Evolutionary conservation across 1,284 basidiomycete genomes (phyloP), one percentile per base, ranked within the genome.

Genomic region (Ceratobasidium sp.): DNA sequence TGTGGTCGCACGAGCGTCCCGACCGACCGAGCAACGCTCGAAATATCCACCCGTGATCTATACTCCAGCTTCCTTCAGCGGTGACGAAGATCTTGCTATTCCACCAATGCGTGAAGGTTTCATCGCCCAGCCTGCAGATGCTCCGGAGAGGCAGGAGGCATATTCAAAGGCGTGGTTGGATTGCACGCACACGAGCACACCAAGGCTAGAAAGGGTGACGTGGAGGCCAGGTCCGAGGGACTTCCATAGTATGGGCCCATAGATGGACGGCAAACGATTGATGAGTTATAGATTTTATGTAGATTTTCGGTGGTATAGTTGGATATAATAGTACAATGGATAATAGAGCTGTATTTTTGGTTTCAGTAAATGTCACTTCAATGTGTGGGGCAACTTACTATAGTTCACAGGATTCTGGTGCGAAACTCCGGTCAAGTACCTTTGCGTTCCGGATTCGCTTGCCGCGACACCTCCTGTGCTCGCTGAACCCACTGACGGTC

Each of bases 201-300:
- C 66, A 8, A 51, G 51, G 11, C 40, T 69, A 16, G 21, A 46
- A 14, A 25, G 21, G 6, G 53, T 69, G 36, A 44, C 40, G n/a
- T 69, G 66, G 66, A 23, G 53, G 40, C 66, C 66, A 25, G 66
- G 66, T 9, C 66, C 66, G 23, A 69, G 53, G 28, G 66, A 69
- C 42, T 69, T 69, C 28, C 66, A 69, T 36, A 69, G 51, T 42
- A 58, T 69, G 66, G 66, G 66, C 4, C 53, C 66, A 23, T 69
- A 58, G 63, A 23, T 66, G 7, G 62, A 25, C 5, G 14, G 21
- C 14, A 23, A 25, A 7, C 36, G 16, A 23, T 28, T 42, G 53
- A 21, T 58, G 16, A 40, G n/a, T 23, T 16, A 25, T 23, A 33
- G 48, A 54, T 66, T 46, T 49, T 33, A 12, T 38, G 23, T 64